phyloP scores from a whole-genome alignment of 139 green algal genomes.

The Auxenochlorella pyrenoidosa region DNA sequence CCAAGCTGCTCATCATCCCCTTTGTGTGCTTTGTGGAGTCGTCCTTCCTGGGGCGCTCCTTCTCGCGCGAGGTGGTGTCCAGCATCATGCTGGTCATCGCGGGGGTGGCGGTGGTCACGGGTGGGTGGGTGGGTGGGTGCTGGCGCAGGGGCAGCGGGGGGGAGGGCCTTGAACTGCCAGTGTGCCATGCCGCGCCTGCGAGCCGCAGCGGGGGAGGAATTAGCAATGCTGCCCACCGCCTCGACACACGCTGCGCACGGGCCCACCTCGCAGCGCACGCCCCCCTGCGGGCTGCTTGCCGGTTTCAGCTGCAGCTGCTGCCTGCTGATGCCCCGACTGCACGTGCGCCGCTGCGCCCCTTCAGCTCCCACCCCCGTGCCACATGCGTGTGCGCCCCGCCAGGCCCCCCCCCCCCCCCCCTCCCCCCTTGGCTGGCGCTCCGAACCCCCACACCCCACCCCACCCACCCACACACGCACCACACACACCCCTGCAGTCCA shows the following conservation, averaged over 20 bases:
- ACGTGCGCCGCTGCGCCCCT: too few species aligned
- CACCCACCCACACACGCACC: neutral
- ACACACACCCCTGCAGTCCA: conserved; percentile 66
- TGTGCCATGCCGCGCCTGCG: too few species aligned
- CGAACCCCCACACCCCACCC: neutral
- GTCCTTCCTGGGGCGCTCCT: conserved; percentile 75
- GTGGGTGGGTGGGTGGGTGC: neutral
- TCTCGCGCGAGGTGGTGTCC: conserved; percentile 59
- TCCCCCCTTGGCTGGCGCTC: neutral
- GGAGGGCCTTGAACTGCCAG: too few species aligned
- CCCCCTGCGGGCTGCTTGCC: too few species aligned
- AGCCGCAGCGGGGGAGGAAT: too few species aligned
- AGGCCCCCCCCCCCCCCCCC: neutral
- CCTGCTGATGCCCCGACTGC: too few species aligned
- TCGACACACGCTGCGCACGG: too few species aligned
- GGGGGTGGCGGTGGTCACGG: conserved; percentile 80
- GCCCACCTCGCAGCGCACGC: too few species aligned
- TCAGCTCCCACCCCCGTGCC: too few species aligned
- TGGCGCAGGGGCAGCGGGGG: neutral
- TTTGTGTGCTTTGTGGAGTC: conserved; percentile 90
- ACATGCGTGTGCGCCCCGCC: too few species aligned
- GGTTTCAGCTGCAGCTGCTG: too few species aligned
- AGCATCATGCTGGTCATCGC: conserved; percentile 79
- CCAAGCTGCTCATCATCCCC: conserved; percentile 96
- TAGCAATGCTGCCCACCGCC: too few species aligned